Evolutionary conservation across 768 basidiomycete genomes (phyloP), one percentile per base, ranked within the genome.

Genomic region (Rhodosporidiobolus sp.): DNA sequence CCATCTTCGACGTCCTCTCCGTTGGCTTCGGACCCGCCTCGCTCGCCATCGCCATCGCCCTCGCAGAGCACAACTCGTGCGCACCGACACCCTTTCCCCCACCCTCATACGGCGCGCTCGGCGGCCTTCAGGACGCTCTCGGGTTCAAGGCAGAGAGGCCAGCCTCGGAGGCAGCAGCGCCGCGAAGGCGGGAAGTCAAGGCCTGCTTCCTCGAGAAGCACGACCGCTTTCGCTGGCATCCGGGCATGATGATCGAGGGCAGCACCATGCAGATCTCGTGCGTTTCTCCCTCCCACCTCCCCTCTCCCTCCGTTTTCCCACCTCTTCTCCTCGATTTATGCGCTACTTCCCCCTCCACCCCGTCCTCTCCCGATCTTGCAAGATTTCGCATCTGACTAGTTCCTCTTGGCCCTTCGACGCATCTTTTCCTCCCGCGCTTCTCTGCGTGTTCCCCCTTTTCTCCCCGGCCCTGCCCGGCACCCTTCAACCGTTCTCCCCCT

Each of bases 11-110:
- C 79, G 74, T 85, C 35, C 80, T 86, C 65, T 84, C 85, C 57
- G 76, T 86, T 24, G 86, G 86, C 4, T 86, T 86, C 65, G 86
- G 86, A 19, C 86, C 86, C 32, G 83, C 85, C 5, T 85, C 86
- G 75, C 80, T 86, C 67, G 85, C 86, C 46, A 81, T 86, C 61
- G 85, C 84, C 46, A 73, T 73, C 67, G 72, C 72, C 24, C 72
- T 73, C 45, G 63, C 59, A 20, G 71, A 72, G 46, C 46, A 54
- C 71, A 83, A 83, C 78, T 62, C 58, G 24, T 65, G 76, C 62
- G 68, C 59, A 32, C 55, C 69, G 59, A 73, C 70, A 43, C 76
- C 71, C 53, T 55, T 67, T 65, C 46, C 70, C 45, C n/a, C 55
- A 35, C 22, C 55, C 46, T 38, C 49, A 1, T 70, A 54, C 58